phyloP scores from a whole-genome alignment of 176 grass and related monocot species.

The Tuctoria greenei region DNA sequence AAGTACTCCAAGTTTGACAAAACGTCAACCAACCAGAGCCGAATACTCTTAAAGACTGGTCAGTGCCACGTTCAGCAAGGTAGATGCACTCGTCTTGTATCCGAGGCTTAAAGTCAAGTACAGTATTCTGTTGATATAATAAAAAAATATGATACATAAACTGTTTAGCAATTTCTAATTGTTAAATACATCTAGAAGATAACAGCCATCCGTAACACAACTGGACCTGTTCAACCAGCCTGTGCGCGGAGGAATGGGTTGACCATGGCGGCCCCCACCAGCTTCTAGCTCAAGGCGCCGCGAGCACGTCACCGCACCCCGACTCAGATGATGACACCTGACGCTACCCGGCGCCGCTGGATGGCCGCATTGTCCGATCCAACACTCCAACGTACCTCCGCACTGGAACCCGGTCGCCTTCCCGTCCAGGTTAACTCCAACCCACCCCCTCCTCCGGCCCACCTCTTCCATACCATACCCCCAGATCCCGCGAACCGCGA shows the following conservation, averaged over 20 bases:
- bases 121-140: too few species aligned
- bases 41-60: too few species aligned
- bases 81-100: too few species aligned
- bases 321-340: conserved; percentile 20
- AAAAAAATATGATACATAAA: too few species aligned
- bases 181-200: too few species aligned
- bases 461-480: not conserved
- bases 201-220: not conserved
- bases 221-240: not conserved
- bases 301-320: conserved; percentile 30
- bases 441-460: conserved; percentile 28
- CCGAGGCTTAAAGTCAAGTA: too few species aligned
- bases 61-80: too few species aligned
- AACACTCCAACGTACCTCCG: conserved; percentile 5
- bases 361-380: conserved; percentile 27
- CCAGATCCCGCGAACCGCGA: conserved; percentile 43
- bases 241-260: too few species aligned
- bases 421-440: conserved; percentile 52
- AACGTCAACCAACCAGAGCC: too few species aligned
- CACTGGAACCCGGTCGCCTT: conserved; percentile 44
- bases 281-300: conserved; percentile 31
- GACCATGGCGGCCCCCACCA: not conserved
- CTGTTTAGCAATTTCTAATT: too few species aligned
- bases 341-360: not conserved
- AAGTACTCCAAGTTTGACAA: too few species aligned